Percentiles rank a stretch among this genome's conserved stretches.
These are phyloP conservation scores for Bacidia gigantensis DNA, from an alignment of 495 filamentous ascomycete genomes.

Conservation along the genomic window DNA sequence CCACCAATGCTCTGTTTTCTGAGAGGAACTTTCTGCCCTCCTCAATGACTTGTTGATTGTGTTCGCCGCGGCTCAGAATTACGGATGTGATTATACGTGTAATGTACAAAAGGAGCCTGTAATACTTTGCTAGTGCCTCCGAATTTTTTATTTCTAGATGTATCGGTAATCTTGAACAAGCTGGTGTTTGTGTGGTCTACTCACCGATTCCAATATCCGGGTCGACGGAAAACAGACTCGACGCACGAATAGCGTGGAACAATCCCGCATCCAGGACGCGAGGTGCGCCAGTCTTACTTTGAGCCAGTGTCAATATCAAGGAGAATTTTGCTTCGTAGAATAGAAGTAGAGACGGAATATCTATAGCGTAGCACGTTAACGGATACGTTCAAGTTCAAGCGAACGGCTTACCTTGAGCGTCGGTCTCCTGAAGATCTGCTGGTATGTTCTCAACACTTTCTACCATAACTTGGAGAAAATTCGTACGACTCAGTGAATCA, in stretches of 20 bases:
- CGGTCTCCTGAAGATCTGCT: conserved; percentile 42
- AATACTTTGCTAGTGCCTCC: conserved; percentile 63
- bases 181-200: conserved; percentile 20
- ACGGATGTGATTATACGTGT: conserved; percentile 68
- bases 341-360: conserved; percentile 38
- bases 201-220: conserved; percentile 77
- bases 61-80: conserved; percentile 61
- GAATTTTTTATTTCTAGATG: conserved; percentile 48
- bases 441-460: conserved; percentile 66
- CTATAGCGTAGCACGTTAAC: conserved; percentile 20
- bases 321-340: conserved; percentile 68
- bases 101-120: conserved; percentile 65
- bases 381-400: conserved; percentile 16
- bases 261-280: conserved; percentile 75
- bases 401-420: conserved; percentile 31
- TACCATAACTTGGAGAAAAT: conserved; percentile 79
- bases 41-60: conserved; percentile 62
- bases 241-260: conserved; percentile 68
- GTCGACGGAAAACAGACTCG: conserved; percentile 74
- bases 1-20: conserved; percentile 65
- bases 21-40: conserved; percentile 62
- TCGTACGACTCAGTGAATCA: conserved; percentile 65
- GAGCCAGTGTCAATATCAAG: conserved; percentile 71
- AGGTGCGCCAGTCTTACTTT: conserved; percentile 64
- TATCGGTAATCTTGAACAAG: conserved; percentile 12